phyloP scores from a whole-genome alignment of 257 asterid genomes.

The Nyctanthes arbortristis region DNA sequence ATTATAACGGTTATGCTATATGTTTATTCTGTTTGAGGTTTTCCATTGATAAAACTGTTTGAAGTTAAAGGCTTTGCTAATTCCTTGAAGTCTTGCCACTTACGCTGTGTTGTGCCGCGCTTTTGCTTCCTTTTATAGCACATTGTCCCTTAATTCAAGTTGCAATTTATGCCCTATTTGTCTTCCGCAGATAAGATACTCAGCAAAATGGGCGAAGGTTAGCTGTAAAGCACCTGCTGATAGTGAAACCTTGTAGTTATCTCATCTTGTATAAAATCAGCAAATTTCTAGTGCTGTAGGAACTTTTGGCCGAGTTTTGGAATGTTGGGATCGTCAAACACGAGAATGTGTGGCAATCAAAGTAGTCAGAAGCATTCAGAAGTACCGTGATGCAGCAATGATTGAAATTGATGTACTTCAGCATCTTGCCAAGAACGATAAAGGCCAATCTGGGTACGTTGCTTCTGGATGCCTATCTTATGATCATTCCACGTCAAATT shows the following conservation, averaged over 20 bases:
- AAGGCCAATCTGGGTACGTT: constrained; percentile 64
- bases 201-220: constrained; percentile 94
- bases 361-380: constrained; percentile 69
- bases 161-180: constrained; percentile 24
- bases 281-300: constrained; percentile 91
- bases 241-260: constrained; percentile 54
- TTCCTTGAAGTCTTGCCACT: not conserved
- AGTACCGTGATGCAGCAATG: constrained; percentile 89
- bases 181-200: constrained; percentile 76
- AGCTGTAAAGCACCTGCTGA: constrained; percentile 70
- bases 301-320: constrained; percentile 93
- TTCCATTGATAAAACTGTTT: not conserved
- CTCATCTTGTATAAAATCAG: constrained; percentile 73
- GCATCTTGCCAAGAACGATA: constrained; percentile 58
- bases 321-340: constrained; percentile 84
- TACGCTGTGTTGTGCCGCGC: not conserved
- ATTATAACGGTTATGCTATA: not conserved
- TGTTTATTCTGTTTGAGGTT: constrained; percentile 2
- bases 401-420: constrained; percentile 67
- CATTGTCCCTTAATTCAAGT: constrained; percentile 5
- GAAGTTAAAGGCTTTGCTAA: not conserved
- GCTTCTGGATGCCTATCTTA: constrained; percentile 19
- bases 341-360: constrained; percentile 70
- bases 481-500: not conserved
- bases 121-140: constrained; percentile 5